Conservation (phyloP, 805 yeast genomes). For the Zygoascus ofunaensis region DNA sequence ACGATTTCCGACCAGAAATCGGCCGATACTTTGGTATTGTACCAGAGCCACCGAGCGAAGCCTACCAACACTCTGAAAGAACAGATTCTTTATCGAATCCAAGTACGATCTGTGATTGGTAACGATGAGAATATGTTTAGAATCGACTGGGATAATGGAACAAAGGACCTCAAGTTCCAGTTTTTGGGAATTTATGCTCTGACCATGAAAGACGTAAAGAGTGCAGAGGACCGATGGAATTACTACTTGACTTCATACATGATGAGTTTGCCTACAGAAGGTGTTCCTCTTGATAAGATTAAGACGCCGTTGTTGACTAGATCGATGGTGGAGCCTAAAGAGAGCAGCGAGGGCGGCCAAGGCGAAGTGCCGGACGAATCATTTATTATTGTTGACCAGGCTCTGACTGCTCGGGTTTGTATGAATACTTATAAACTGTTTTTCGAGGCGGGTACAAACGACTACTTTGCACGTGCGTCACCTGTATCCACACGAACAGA, state of each 20-base stretch:
- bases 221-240: constrained; percentile 78
- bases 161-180: constrained; percentile 54
- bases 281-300: constrained; percentile 69
- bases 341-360: constrained; percentile 14
- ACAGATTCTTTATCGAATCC: constrained; percentile 85
- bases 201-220: constrained; percentile 62
- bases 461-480: constrained; percentile 59
- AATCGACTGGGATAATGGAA: constrained; percentile 54
- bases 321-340: constrained; percentile 20
- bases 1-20: constrained; percentile 72
- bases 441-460: constrained; percentile 71
- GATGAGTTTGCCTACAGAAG: constrained; percentile 96
- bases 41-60: constrained; percentile 67
- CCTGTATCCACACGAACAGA: constrained; percentile 6
- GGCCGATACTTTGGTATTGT: constrained; percentile 69
- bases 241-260: constrained; percentile 88
- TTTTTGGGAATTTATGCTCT: constrained; percentile 66
- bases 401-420: constrained; percentile 68
- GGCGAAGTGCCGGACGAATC: constrained; percentile 13
- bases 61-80: constrained; percentile 65
- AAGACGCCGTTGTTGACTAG: constrained; percentile 68
- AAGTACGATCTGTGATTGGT: constrained; percentile 72
- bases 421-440: constrained; percentile 69
- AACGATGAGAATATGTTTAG: constrained; percentile 90
- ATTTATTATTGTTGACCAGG: constrained; percentile 54